Conservation (phyloP, 192 early-diverging fungal species). For the Coemansia asiatica region DNA sequence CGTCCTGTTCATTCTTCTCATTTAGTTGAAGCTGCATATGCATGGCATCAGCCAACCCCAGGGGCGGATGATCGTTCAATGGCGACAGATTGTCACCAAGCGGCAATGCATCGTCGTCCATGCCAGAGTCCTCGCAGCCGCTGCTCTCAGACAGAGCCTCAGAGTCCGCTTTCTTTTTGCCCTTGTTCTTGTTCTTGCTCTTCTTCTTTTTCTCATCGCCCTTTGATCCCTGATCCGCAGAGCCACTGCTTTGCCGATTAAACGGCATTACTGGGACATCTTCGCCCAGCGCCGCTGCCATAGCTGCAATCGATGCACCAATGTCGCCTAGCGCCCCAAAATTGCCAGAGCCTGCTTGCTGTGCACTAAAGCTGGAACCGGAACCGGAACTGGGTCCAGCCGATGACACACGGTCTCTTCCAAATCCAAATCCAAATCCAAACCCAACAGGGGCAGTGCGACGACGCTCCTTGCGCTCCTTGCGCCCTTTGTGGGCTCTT, state of each 20-base stretch:
- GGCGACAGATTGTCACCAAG: conserved; percentile 7
- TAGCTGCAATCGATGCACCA: conserved; percentile 28
- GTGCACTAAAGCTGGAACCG: no score
- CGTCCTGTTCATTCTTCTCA: not conserved
- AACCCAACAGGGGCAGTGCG: conserved; percentile 20
- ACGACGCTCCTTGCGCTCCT: conserved; percentile 16
- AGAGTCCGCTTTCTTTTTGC: not conserved
- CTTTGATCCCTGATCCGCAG: not conserved
- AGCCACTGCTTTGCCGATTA: not conserved
- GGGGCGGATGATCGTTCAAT: conserved; percentile 11
- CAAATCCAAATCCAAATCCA: not conserved
- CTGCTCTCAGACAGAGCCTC: not conserved
- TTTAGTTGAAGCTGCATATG: conserved; percentile 12
- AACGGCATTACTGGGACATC: conserved; percentile 28
- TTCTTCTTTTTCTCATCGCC: not conserved
- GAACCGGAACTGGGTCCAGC: not conserved
- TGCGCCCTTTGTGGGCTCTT: not conserved
- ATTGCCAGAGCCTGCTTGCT: not conserved
- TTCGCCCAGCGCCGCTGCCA: conserved; percentile 49
- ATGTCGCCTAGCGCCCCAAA: conserved; percentile 10
- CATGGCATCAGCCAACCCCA: conserved; percentile 41
- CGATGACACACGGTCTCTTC: not conserved
- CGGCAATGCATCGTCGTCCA: conserved; percentile 4
- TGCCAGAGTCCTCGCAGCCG: conserved; percentile 1
- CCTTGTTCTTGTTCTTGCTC: not conserved